Evolutionary conservation across 108 stramenopile species (phyloP).

Genomic region (Schizochytrium sp.): DNA sequence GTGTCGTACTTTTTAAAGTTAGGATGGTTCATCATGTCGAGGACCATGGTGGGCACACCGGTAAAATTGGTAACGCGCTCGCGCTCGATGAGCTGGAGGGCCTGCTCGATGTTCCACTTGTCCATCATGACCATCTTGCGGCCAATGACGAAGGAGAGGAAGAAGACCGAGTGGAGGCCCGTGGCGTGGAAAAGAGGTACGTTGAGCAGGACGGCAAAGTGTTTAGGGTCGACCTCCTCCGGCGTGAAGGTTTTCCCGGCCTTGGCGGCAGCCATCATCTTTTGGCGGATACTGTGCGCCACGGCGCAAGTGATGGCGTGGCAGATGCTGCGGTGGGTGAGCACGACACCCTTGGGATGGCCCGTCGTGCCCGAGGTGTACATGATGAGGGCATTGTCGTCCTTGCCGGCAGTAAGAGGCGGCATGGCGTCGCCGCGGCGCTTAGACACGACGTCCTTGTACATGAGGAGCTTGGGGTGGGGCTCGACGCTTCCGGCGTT

Average conservation of each 20-base stretch:
- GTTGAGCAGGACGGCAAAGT: neutral
- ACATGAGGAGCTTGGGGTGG: neutral
- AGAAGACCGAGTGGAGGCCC: neutral
- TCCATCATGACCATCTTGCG: constrained; percentile 14
- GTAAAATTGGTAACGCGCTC: neutral
- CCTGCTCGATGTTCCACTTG: neutral
- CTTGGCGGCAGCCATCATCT: neutral
- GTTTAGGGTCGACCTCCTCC: neutral
- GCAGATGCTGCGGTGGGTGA: constrained; percentile 24
- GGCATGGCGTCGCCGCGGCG: neutral
- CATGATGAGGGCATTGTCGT: constrained; percentile 23
- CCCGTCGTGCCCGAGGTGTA: constrained; percentile 38
- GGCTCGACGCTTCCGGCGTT: neutral
- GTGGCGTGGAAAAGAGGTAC: constrained; percentile 15
- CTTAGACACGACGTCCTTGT: neutral
- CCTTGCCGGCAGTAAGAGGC: neutral
- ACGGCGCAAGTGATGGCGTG: constrained; percentile 28
- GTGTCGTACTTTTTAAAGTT: neutral
- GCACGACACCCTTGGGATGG: constrained; percentile 37
- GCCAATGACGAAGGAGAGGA: neutral
- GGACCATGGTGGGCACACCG: constrained; percentile 20
- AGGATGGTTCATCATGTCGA: constrained; percentile 18
- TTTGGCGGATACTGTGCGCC: neutral
- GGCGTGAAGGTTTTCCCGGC: neutral
- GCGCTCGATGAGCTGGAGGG: neutral